Percentiles rank a stretch among this genome's conserved stretches.
Evolutionary conservation across 768 basidiomycete genomes (phyloP).

Genomic region (Gymnopilus dilepis): DNA sequence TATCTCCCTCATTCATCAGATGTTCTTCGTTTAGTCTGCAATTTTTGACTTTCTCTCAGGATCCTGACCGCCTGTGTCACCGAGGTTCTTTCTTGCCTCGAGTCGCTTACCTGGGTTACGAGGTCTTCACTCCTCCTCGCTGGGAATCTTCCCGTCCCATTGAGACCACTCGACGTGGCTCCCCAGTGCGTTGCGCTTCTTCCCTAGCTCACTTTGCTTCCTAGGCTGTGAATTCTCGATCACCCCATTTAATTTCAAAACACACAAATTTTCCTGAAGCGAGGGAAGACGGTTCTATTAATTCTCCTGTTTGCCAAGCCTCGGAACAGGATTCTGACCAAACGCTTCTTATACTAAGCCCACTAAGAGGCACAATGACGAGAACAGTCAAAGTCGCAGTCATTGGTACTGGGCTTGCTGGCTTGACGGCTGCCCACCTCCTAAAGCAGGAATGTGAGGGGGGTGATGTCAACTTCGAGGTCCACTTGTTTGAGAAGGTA

Average conservation of each 20-base stretch:
- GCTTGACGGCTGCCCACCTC: constrained; percentile 70
- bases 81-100: background rate
- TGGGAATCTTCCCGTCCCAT: background rate
- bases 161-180: background rate
- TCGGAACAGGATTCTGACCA: background rate
- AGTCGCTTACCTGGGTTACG: background rate
- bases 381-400: constrained; percentile 66
- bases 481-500: constrained; percentile 80
- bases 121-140: background rate
- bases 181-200: background rate
- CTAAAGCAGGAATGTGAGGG: constrained; percentile 42
- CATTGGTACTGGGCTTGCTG: constrained; percentile 75
- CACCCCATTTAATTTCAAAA: background rate
- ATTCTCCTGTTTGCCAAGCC: background rate
- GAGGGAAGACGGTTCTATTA: background rate
- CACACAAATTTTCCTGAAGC: background rate
- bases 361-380: background rate
- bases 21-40: background rate
- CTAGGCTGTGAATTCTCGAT: background rate
- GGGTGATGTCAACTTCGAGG: constrained; percentile 56
- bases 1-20: background rate
- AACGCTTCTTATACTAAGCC: background rate
- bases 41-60: background rate
- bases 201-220: background rate
- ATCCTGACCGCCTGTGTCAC: background rate